Evolutionary conservation across 768 basidiomycete species (phyloP).

Genomic region (Rhizopogon rudus): DNA sequence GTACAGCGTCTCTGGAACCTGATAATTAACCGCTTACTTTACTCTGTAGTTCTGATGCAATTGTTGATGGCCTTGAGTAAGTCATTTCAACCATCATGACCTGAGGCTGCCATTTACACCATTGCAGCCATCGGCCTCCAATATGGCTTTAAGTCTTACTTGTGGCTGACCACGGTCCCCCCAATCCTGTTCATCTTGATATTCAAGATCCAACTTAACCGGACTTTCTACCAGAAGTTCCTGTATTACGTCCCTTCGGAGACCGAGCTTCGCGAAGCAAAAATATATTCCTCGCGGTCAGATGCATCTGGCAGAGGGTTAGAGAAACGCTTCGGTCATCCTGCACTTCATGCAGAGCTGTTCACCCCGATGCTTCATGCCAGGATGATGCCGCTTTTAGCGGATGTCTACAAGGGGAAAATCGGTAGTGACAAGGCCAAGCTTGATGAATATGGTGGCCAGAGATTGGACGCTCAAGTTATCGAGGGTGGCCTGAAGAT

Average conservation of each 20-base stretch:
- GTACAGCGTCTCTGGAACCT: conserved; percentile 87
- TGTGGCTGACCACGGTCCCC: conserved; percentile 82
- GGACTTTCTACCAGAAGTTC: conserved; percentile 63
- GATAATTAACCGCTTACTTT: conserved; percentile 82
- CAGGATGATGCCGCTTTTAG: conserved; percentile 75
- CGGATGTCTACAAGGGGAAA: conserved; percentile 74
- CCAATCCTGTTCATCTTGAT: conserved; percentile 71
- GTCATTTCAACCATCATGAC: conserved; percentile 23
- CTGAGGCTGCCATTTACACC: neutral
- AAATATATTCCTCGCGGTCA: conserved; percentile 72
- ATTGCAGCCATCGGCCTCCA: conserved; percentile 78
- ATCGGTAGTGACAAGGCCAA: conserved; percentile 59
- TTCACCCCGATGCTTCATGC: conserved; percentile 88
- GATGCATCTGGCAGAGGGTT: conserved; percentile 73
- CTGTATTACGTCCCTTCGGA: conserved; percentile 81
- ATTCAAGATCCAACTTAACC: conserved; percentile 85
- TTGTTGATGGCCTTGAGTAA: conserved; percentile 78
- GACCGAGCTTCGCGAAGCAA: conserved; percentile 65
- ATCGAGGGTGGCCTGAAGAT: conserved; percentile 78
- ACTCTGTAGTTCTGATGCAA: conserved; percentile 84
- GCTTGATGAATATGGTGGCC: conserved; percentile 74
- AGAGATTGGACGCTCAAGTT: conserved; percentile 68
- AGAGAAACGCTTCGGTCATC: conserved; percentile 92
- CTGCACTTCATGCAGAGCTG: conserved; percentile 80
- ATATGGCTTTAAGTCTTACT: conserved; percentile 63